These are phyloP conservation scores for Glycyrrhiza uralensis DNA, from an alignment of 306 rosid species.

Conservation along the genomic window DNA sequence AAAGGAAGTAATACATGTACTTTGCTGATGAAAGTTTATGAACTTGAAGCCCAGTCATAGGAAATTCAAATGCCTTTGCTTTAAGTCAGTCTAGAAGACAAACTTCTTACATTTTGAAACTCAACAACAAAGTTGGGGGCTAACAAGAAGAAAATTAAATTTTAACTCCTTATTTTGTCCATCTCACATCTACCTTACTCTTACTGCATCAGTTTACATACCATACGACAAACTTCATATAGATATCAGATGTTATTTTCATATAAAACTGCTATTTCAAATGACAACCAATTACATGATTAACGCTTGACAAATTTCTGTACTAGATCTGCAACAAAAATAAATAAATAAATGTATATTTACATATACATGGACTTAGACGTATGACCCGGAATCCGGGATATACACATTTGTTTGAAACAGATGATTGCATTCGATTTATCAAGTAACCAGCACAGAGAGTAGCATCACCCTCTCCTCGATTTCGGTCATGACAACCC, in stretches of 20 bases:
- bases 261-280: neutral
- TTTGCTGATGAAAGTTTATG: neutral
- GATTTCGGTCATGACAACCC: no score
- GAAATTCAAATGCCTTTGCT: neutral
- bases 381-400: neutral
- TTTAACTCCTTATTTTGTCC: neutral
- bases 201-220: neutral
- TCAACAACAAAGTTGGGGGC: neutral
- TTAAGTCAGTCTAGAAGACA: neutral
- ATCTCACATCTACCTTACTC: neutral
- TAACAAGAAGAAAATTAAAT: neutral
- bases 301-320: neutral
- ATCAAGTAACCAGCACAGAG: no score
- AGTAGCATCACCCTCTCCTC: no score
- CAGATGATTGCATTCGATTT: no score
- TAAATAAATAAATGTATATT: neutral
- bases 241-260: neutral
- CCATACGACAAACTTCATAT: neutral
- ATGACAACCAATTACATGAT: neutral
- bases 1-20: neutral
- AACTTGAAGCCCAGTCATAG: neutral
- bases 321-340: neutral
- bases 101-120: neutral
- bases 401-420: neutral
- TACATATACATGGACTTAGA: neutral